These are phyloP conservation scores for Coffea humblotiana DNA, from an alignment of 305 asterid species.

Conservation along the genomic window DNA sequence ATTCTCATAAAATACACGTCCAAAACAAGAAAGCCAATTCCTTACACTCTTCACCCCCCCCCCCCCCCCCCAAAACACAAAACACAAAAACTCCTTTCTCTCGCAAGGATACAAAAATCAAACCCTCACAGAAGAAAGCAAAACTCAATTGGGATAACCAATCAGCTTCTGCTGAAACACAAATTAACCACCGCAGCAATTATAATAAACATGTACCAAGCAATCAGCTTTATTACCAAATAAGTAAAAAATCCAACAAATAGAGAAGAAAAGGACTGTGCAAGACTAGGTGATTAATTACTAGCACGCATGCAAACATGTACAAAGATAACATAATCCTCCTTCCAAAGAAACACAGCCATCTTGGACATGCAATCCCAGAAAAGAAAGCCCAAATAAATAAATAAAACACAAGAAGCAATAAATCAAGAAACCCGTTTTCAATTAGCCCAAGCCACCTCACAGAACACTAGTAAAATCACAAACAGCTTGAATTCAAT, in stretches of 20 bases:
- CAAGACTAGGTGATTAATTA: too few relatives aligned
- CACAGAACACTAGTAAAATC: neutral
- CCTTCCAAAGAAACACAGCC: neutral
- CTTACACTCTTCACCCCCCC: too few relatives aligned
- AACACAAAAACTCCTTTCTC: neutral
- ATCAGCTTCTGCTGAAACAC: neutral
- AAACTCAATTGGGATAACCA: neutral
- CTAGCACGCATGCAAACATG: neutral
- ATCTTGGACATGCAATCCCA: neutral
- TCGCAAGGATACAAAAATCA: too few relatives aligned
- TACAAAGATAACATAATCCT: neutral
- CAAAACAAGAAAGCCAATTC: neutral
- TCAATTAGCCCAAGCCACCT: neutral
- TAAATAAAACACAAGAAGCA: neutral
- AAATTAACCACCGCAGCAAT: neutral
- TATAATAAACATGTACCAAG: neutral
- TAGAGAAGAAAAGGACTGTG: too few relatives aligned
- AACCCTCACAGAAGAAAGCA: neutral
- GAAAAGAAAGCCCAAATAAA: neutral
- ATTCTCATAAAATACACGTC: neutral
- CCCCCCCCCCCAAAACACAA: neutral
- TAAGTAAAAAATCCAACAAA: too few relatives aligned
- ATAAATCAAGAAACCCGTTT: neutral
- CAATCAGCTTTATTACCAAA: neutral
- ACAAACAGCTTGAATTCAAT: neutral